Evolutionary conservation across 352 stramenopile species (phyloP).

Genomic region (Nothophytophthora sp.): DNA sequence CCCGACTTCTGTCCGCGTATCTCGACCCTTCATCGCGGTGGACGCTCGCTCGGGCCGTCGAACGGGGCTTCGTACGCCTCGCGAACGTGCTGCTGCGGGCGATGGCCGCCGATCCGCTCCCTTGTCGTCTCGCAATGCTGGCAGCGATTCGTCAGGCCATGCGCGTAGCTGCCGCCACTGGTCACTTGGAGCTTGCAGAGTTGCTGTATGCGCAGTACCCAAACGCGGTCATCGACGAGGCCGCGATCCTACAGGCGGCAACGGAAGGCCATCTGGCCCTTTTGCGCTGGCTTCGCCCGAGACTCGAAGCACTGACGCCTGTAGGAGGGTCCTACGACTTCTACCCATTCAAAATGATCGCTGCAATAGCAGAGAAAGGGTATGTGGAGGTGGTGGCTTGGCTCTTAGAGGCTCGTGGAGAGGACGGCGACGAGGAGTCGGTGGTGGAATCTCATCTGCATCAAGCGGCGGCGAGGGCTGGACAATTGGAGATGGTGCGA

Average conservation of each 20-base stretch:
- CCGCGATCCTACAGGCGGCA: conserved; percentile 10
- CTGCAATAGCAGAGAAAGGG: conserved; percentile 20
- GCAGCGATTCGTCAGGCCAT: conserved; percentile 21
- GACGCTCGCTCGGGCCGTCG: conserved; percentile 12
- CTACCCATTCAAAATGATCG: conserved; percentile 9
- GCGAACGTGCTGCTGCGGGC: conserved; percentile 5
- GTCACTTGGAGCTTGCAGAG: conserved; percentile 15
- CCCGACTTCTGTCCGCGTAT: conserved; percentile 8
- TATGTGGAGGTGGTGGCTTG: conserved; percentile 30
- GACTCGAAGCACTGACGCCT: conserved; percentile 8
- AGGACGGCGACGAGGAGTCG: not conserved
- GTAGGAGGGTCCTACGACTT: conserved; percentile 8
- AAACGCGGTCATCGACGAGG: conserved; percentile 9
- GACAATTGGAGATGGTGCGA: conserved; percentile 22
- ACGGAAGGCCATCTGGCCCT: conserved; percentile 18
- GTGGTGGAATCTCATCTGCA: conserved; percentile 17
- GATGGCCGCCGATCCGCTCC: not conserved
- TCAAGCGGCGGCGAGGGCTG: conserved; percentile 22
- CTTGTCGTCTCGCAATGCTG: conserved; percentile 6
- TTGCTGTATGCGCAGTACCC: conserved; percentile 7
- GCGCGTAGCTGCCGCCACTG: conserved; percentile 13
- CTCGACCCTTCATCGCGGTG: conserved; percentile 21
- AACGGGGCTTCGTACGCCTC: conserved; percentile 22
- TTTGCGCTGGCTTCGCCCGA: conserved; percentile 15
- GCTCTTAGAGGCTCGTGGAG: conserved; percentile 9